Evolutionary conservation across 2,329 filamentous ascomycete species (phyloP).

Genomic region (Penicillium digitatum): DNA sequence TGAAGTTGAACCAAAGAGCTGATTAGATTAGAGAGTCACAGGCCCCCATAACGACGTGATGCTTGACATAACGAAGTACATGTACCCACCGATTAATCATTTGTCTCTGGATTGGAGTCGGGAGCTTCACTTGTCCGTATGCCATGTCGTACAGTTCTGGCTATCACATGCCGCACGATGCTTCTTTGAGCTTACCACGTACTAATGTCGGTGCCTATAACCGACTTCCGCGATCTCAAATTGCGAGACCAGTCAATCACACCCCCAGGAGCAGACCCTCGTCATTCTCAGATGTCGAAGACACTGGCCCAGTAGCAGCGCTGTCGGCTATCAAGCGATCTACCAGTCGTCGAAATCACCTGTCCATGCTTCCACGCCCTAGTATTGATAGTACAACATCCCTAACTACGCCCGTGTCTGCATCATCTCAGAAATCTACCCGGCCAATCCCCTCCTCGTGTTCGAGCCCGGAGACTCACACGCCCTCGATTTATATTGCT

Average conservation of each 20-base stretch:
- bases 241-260: slow-evolving; percentile 24
- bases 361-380: slow-evolving; percentile 31
- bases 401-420: slow-evolving; percentile 14
- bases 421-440: slow-evolving; percentile 10
- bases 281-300: slow-evolving; percentile 31
- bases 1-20: background rate
- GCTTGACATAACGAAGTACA: slow-evolving; percentile 28
- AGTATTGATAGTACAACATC: slow-evolving; percentile 22
- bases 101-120: slow-evolving; percentile 29
- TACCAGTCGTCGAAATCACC: slow-evolving; percentile 23
- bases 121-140: slow-evolving; percentile 25
- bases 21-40: background rate
- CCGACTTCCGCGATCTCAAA: slow-evolving; percentile 24
- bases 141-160: slow-evolving; percentile 38
- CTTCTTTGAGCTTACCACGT: slow-evolving; percentile 24
- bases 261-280: slow-evolving; percentile 24
- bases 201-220: slow-evolving; percentile 18
- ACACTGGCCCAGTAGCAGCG: slow-evolving; percentile 17
- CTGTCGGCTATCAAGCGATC: slow-evolving; percentile 19
- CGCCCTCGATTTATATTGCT: slow-evolving; percentile 6
- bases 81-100: slow-evolving; percentile 21
- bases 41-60: slow-evolving; percentile 24
- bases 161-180: slow-evolving; percentile 29
- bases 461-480: slow-evolving; percentile 16
- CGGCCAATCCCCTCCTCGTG: slow-evolving; percentile 12